phyloP scores from a whole-genome alignment of 2,329 filamentous ascomycete species.

The Clonostachys solani region DNA sequence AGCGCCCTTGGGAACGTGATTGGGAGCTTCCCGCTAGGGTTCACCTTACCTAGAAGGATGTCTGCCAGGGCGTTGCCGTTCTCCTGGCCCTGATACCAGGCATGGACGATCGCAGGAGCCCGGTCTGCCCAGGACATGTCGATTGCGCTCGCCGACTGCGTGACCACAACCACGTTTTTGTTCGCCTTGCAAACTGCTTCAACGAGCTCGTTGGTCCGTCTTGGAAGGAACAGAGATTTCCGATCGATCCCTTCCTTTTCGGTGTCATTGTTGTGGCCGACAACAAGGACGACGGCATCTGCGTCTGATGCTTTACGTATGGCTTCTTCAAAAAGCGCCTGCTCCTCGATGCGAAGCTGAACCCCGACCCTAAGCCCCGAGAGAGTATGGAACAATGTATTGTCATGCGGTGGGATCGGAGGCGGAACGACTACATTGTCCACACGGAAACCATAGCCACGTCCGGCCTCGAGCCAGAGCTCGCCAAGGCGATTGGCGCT shows the following conservation, averaged over 20 bases:
- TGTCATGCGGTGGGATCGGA: slow-evolving; percentile 9
- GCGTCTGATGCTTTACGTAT: neutral
- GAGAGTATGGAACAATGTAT: slow-evolving; percentile 13
- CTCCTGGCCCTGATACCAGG: slow-evolving; percentile 71
- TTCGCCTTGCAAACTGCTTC: slow-evolving; percentile 41
- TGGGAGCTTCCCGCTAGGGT: slow-evolving; percentile 6
- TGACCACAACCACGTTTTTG: slow-evolving; percentile 63
- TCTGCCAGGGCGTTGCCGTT: slow-evolving; percentile 67
- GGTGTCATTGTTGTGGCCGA: slow-evolving; percentile 1
- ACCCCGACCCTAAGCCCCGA: slow-evolving; percentile 10
- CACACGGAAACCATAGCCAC: slow-evolving; percentile 5
- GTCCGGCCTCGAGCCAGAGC: slow-evolving; percentile 4
- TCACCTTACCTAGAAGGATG: slow-evolving; percentile 59
- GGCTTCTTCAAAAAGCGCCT: neutral
- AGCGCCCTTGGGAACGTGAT: neutral
- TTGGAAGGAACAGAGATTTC: neutral
- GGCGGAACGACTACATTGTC: slow-evolving; percentile 11
- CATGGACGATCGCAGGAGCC: slow-evolving; percentile 50
- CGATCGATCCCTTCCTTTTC: slow-evolving; percentile 4
- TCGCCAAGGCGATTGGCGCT: slow-evolving; percentile 6
- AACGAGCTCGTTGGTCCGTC: neutral
- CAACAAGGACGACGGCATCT: slow-evolving; percentile 2
- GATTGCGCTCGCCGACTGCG: slow-evolving; percentile 62
- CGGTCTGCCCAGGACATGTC: slow-evolving; percentile 48
- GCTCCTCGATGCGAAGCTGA: neutral